Base-by-base conservation (phyloP, 2,329 filamentous ascomycete species). In the Colletotrichum caudatum region DNA sequence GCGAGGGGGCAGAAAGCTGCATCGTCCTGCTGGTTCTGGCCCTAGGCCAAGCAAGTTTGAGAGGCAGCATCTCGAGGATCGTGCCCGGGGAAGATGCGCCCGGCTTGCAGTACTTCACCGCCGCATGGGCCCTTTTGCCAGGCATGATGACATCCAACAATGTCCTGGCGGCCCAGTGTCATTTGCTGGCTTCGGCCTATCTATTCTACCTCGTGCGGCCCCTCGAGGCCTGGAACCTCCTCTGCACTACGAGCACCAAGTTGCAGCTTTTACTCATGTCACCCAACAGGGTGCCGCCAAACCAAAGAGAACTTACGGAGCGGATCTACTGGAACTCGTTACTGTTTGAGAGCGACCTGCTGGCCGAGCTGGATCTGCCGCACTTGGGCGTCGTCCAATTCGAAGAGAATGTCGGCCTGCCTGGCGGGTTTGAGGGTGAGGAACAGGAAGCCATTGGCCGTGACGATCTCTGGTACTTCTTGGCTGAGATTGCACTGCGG, bases 301-400 rank as follows among this genome's bases (percentile, higher is more conserved):
- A 91, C 41, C 91, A 93, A 78, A 88, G 90, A 76, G 93, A 95
- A 78, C 81, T 95, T 39, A 90, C 90, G 59, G 92, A 94, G 80
- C 86, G 93, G 60, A 91, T 95, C 18, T 96, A 94, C 82, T 96
- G 93, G 93, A 95, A 96, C 76, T 87, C 93, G 3, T 84, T 95
- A 2, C 87, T 95, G 62, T 94, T 94, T 71, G 93, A 95, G 80
- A 94, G 90, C 77, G 93, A 95, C 78, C 85, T 95, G 50, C 85
- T 95, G 5, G 92, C 93, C 11, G 93, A 95, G 79, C 83, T 95
- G 44, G 93, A 95, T 78, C 85, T 96, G 20, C 93, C 93, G 5
- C 93, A 95, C 78, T 95, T 93, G 3, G 93, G 93, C 6, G 93
- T 95, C 62, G 92, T 94, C 29, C 91, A 94, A 75, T 94, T 94